phyloP scores from a whole-genome alignment of 225 moss, liverwort and hornwort genomes.

The Anthoceros angustus region DNA sequence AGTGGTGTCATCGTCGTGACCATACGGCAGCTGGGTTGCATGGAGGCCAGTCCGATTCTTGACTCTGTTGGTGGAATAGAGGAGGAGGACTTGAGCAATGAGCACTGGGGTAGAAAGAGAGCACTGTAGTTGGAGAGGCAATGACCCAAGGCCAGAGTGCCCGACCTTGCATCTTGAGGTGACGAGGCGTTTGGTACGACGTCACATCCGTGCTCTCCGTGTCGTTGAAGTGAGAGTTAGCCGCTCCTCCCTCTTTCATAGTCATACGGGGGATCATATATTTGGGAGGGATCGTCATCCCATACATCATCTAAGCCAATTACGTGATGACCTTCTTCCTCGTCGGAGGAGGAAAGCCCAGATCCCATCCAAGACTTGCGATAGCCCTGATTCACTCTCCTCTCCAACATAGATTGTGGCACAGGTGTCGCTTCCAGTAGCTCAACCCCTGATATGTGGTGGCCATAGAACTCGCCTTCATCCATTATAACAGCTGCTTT shows the following conservation, averaged over 20 bases:
- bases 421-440: slow-evolving; percentile 69
- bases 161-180: no score
- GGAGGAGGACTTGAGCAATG: no score
- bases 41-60: no score
- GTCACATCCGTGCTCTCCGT: no score
- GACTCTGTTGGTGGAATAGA: no score
- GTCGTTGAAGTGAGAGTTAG: neutral
- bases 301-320: neutral
- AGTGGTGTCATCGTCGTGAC: no score
- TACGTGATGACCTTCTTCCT: neutral
- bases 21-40: no score
- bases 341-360: neutral
- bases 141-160: no score
- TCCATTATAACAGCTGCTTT: slow-evolving; percentile 92
- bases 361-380: slow-evolving; percentile 5
- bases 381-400: slow-evolving; percentile 13
- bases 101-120: no score
- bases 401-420: slow-evolving; percentile 42
- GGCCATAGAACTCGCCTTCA: slow-evolving; percentile 58
- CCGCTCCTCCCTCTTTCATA: neutral
- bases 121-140: no score
- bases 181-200: no score
- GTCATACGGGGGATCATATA: neutral
- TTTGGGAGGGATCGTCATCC: slow-evolving; percentile 1
- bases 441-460: slow-evolving; percentile 62